Conservation (phyloP, 2,329 filamentous ascomycete genomes). For the Thielaviopsis punctulata region DNA sequence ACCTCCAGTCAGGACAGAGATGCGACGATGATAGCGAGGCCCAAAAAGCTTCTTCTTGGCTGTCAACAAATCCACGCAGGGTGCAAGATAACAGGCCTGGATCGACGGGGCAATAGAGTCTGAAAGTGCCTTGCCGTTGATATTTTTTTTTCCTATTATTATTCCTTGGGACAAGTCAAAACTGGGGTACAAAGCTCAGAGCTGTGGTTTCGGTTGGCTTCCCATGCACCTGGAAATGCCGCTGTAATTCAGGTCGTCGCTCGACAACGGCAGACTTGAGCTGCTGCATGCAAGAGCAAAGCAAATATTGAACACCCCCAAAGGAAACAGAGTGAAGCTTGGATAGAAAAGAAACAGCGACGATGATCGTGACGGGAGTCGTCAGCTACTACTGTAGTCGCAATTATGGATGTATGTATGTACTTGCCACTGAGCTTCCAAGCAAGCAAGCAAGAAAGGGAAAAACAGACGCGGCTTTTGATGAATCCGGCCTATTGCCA, state of each 20-base stretch:
- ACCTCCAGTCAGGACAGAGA: background rate
- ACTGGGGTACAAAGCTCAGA: background rate
- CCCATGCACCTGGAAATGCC: background rate
- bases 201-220: background rate
- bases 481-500: background rate
- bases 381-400: no score
- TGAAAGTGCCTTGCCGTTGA: background rate
- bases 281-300: background rate
- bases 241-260: background rate
- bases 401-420: no score
- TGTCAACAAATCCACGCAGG: background rate
- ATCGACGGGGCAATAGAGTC: background rate
- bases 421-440: no score
- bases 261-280: background rate
- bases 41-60: background rate
- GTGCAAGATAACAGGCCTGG: background rate
- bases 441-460: background rate
- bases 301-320: background rate
- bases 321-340: background rate
- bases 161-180: background rate
- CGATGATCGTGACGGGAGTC: background rate
- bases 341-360: background rate
- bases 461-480: background rate
- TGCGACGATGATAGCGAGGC: background rate
- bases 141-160: background rate